Conservation (phyloP, 768 basidiomycete species). For the Podaxis sp. region DNA sequence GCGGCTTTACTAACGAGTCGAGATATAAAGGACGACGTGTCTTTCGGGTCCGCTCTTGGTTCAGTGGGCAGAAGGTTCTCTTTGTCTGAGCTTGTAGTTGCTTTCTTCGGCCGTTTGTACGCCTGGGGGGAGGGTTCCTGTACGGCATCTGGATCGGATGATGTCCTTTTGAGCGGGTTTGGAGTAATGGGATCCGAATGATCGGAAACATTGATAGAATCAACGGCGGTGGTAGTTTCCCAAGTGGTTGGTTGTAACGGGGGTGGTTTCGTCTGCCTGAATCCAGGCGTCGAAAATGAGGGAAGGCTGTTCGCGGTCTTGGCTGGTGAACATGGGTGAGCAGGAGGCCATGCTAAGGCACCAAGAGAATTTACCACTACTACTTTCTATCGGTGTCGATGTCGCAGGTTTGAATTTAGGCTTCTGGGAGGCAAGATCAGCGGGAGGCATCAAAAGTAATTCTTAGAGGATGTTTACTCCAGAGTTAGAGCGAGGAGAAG, state of each 20-base stretch:
- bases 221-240: slow-evolving; percentile 19
- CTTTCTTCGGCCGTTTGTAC: slow-evolving; percentile 33
- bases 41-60: not conserved
- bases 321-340: not conserved
- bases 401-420: slow-evolving; percentile 50
- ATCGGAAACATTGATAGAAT: slow-evolving; percentile 37
- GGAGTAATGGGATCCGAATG: slow-evolving; percentile 36
- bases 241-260: slow-evolving; percentile 23
- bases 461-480: not conserved
- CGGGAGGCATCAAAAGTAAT: not conserved
- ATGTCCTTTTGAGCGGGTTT: slow-evolving; percentile 36
- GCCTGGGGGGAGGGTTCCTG: slow-evolving; percentile 30
- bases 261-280: slow-evolving; percentile 21
- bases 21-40: not conserved
- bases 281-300: slow-evolving; percentile 48
- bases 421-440: slow-evolving; percentile 10
- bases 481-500: not conserved
- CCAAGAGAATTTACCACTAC: not conserved
- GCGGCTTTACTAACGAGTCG: not conserved
- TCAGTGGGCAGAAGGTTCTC: slow-evolving; percentile 29
- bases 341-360: too few species aligned
- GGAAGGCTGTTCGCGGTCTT: slow-evolving; percentile 29
- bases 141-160: slow-evolving; percentile 36
- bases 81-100: slow-evolving; percentile 28
- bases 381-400: not conserved